Conservation (phyloP, 257 asterid species). For the Nicotiana obtusifolia region DNA sequence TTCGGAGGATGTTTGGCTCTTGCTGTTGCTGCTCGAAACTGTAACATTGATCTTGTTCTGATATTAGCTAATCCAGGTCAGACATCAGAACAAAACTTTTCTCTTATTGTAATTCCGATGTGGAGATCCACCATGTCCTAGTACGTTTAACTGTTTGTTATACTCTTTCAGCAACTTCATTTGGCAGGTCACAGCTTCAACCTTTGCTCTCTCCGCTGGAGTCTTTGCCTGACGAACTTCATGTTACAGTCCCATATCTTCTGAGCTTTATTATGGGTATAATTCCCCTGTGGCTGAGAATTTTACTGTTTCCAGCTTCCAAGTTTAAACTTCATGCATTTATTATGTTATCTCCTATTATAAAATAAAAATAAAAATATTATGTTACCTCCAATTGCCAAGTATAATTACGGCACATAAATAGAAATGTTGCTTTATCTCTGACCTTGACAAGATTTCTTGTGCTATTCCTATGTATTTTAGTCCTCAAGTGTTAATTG, state of each 20-base stretch:
- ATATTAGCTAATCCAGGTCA: slow-evolving; percentile 86
- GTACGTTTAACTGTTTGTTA: background rate
- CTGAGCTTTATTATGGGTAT: slow-evolving; percentile 83
- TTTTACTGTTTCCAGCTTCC: background rate
- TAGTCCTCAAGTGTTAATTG: background rate
- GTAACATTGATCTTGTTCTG: slow-evolving; percentile 70
- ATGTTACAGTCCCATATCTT: slow-evolving; percentile 65
- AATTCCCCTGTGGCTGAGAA: background rate
- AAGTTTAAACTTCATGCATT: background rate
- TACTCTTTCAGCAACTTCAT: slow-evolving; percentile 78
- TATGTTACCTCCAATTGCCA: too few relatives aligned
- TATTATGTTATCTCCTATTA: background rate
- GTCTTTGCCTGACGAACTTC: slow-evolving; percentile 67
- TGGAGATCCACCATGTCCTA: background rate
- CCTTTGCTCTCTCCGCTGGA: slow-evolving; percentile 66
- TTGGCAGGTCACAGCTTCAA: slow-evolving; percentile 81
- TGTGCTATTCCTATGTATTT: background rate
- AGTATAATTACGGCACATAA: too few relatives aligned
- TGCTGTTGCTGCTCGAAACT: slow-evolving; percentile 88
- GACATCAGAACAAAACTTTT: slow-evolving; percentile 5
- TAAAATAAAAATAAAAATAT: too few relatives aligned
- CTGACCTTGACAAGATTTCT: background rate
- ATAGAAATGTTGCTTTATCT: background rate
- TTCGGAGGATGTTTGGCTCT: slow-evolving; percentile 96
- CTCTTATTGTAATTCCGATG: background rate